Evolutionary conservation across 177 flowering plant species (phyloP), one percentile per base, ranked within the genome.

Genomic region (Vitis hybrid): DNA sequence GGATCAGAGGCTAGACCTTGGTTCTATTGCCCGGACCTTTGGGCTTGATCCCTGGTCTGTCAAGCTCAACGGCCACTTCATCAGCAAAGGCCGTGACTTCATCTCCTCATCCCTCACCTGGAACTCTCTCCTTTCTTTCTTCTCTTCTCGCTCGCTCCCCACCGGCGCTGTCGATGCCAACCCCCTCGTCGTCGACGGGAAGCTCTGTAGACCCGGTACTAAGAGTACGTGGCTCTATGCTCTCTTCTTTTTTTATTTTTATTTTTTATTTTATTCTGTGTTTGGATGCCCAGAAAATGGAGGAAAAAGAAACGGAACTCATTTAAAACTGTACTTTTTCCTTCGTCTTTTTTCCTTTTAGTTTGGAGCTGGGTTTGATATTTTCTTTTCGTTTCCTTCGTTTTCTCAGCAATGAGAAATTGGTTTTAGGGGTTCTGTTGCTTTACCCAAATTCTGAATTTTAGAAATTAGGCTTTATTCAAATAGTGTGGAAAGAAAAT

Each of bases 61-160:
- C 54, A 88, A 80, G 82, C 83, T 92, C 66, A 89, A 90, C 65
- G 91, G 92, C 50, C 87, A 86, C 88, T 90, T 86, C 59, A 80
- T 92, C 11, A 76, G 88, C 75, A 79, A 87, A 80, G 94, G 91
- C 0, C 62, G 70, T 24, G 88, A 89, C 70, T 71, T 88, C 50
- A 70, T 90, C n/a, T 83, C 95, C 1, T 78, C 79, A 31, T 87
- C 91, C 17, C 87, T 91, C 50, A 89, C 93, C 2, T 92, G 98
- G 96, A 83, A 81, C 52, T 86, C 94, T 9, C 84, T 92, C 57
- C 83, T 91, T 38, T 80, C 86, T 13, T 92, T 87, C 83, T 92
- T 91, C 83, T 73, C 85, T 7, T 55, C 80, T n/a, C 82, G 86
- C 8, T 88, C 93, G 14, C 67, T 91, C 44, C 69, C 96, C 24